These are phyloP conservation scores for Candida ficus DNA, from an alignment of 805 yeast genomes.

Conservation along the genomic window DNA sequence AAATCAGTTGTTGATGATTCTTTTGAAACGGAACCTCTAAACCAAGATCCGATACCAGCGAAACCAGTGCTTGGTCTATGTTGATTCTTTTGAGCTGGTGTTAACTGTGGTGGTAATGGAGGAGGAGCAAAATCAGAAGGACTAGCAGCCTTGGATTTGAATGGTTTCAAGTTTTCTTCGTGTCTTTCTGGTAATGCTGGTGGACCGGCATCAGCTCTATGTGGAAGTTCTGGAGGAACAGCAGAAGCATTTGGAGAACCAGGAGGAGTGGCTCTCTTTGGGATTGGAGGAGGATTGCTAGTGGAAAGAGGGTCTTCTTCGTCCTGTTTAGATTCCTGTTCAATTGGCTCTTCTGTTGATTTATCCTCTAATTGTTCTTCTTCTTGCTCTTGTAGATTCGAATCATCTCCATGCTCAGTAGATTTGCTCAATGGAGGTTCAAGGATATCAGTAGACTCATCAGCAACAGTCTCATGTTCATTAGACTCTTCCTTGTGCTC, in stretches of 20 bases:
- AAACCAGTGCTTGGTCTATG: conserved; percentile 17
- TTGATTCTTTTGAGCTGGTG: conserved; percentile 19
- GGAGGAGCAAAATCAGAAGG: conserved; percentile 28
- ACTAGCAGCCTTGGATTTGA: conserved; percentile 10
- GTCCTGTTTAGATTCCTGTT: neutral
- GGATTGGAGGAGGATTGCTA: conserved; percentile 3
- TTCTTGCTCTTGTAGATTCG: conserved; percentile 4
- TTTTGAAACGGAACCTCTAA: conserved; percentile 12
- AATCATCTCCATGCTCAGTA: conserved; percentile 1
- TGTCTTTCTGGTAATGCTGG: conserved; percentile 1
- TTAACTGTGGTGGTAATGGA: conserved; percentile 24
- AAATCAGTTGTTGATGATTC: conserved; percentile 11
- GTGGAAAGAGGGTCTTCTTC: no score
- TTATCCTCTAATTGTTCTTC: conserved; percentile 2
- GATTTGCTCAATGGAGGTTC: conserved; percentile 11
- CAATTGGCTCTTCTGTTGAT: conserved; percentile 1
- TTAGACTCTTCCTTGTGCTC: conserved; percentile 1
- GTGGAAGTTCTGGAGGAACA: conserved; percentile 3
- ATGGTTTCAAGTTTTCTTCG: conserved; percentile 3
- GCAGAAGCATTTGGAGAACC: no score
- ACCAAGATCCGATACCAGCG: conserved; percentile 22
- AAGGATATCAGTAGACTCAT: neutral
- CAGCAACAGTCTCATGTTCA: no score
- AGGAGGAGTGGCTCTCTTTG: conserved; percentile 5
- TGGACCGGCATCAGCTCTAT: neutral